Conservation (phyloP, 768 basidiomycete genomes). For the Russula dissimulans region DNA sequence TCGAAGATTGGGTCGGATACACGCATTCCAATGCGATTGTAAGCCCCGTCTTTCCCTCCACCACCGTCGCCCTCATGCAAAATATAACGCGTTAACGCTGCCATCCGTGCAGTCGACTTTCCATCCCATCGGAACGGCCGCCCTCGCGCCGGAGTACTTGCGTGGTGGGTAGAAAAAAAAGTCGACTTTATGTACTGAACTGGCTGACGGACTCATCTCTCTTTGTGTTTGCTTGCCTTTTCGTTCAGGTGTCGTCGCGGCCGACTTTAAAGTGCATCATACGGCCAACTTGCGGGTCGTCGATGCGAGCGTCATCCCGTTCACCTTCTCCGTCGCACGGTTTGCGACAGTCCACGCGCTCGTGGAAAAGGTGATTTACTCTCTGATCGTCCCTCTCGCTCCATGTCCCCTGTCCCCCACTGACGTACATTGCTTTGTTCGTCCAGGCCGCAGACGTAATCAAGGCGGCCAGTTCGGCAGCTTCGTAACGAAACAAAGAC, state of each 20-base stretch:
- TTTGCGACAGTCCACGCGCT: constrained; percentile 18
- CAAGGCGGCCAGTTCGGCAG: constrained; percentile 1
- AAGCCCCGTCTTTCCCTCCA: neutral
- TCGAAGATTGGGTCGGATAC: constrained; percentile 16
- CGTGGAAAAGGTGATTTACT: constrained; percentile 12
- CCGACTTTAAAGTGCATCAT: constrained; percentile 35
- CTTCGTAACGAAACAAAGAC: neutral
- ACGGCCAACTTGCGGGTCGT: constrained; percentile 33
- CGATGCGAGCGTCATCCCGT: constrained; percentile 17
- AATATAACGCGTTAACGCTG: neutral
- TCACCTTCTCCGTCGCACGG: constrained; percentile 16
- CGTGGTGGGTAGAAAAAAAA: constrained; percentile 22
- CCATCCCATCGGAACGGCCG: constrained; percentile 27
- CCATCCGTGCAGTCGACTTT: constrained; percentile 9
- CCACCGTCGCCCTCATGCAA: neutral
- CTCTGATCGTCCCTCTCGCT: neutral
- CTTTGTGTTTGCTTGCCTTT: neutral
- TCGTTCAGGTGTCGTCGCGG: constrained; percentile 34
- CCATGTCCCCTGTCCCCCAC: neutral
- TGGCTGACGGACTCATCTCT: neutral
- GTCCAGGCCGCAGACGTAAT: constrained; percentile 14
- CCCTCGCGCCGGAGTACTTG: constrained; percentile 32
- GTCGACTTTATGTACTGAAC: neutral
- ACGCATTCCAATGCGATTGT: constrained; percentile 13
- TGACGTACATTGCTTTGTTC: neutral